Conservation (phyloP, 495 filamentous ascomycete genomes). For the Neurospora sublineolata region DNA sequence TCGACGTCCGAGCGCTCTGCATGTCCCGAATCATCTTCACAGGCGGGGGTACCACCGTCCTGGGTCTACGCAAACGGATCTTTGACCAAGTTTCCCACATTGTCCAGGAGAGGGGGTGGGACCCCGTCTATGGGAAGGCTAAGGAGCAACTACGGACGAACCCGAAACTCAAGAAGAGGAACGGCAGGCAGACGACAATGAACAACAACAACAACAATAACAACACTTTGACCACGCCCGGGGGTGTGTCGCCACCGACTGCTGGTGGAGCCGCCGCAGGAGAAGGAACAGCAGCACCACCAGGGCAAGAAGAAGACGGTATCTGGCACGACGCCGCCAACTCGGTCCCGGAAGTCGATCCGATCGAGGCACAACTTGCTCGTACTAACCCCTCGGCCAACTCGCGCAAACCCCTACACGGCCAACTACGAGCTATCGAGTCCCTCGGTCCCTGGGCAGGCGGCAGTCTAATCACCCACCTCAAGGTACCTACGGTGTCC, state of each 20-base stretch:
- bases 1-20: constrained; percentile 72
- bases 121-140: constrained; percentile 52
- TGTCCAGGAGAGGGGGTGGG: constrained; percentile 62
- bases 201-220: not conserved
- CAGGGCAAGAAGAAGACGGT: constrained; percentile 13
- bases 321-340: constrained; percentile 33
- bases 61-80: constrained; percentile 70
- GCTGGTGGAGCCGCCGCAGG: constrained; percentile 1
- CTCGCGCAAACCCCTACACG: constrained; percentile 23
- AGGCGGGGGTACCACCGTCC: constrained; percentile 68
- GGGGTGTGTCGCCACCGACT: not conserved
- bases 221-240: not conserved
- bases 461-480: constrained; percentile 64
- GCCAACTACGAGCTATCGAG: constrained; percentile 62
- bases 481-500: constrained; percentile 68
- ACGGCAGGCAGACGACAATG: constrained; percentile 18
- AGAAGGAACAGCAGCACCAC: not conserved
- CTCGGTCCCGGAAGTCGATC: constrained; percentile 42
- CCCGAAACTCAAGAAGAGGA: constrained; percentile 35
- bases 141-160: constrained; percentile 44
- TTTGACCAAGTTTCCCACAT: constrained; percentile 59
- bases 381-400: not conserved
- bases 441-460: constrained; percentile 84
- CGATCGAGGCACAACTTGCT: constrained; percentile 50
- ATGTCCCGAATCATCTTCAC: constrained; percentile 86